These are phyloP conservation scores for Cryptococcus sp. DNA, from an alignment of 1,284 basidiomycete genomes.

Conservation along the genomic window DNA sequence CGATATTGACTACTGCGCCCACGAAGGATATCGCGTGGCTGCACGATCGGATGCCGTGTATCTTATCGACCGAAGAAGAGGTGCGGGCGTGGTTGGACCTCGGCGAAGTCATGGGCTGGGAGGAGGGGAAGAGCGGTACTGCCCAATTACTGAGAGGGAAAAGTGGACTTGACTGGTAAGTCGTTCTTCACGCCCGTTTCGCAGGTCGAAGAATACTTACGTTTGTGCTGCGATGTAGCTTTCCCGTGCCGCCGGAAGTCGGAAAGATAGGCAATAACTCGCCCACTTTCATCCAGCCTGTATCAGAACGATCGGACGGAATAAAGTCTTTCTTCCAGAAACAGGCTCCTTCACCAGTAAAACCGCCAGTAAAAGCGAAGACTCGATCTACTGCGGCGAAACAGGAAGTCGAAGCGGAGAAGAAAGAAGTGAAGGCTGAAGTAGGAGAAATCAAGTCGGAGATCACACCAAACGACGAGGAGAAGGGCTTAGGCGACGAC, in stretches of 20 bases:
- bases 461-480: conserved; percentile 17
- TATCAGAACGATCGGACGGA: conserved; percentile 78
- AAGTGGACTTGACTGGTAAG: conserved; percentile 72
- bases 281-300: conserved; percentile 75
- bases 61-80: conserved; percentile 67
- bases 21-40: conserved; percentile 71
- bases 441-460: conserved; percentile 16
- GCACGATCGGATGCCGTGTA: conserved; percentile 90
- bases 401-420: conserved; percentile 1
- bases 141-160: conserved; percentile 67
- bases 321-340: conserved; percentile 85
- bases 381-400: background rate
- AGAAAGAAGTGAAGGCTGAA: conserved; percentile 7
- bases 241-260: conserved; percentile 84
- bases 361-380: conserved; percentile 29
- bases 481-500: conserved; percentile 40
- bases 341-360: conserved; percentile 53
- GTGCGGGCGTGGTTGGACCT: conserved; percentile 77
- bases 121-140: conserved; percentile 56
- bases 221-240: conserved; percentile 57
- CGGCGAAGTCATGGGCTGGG: conserved; percentile 65
- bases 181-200: conserved; percentile 1
- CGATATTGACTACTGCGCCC: conserved; percentile 82
- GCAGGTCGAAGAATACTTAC: background rate
- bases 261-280: conserved; percentile 87